A percentile compares a stretch with the other conserved stretches of the same genome.
Evolutionary conservation across 2,329 filamentous ascomycete genomes (phyloP).

Genomic region (Colletotrichum lini): DNA sequence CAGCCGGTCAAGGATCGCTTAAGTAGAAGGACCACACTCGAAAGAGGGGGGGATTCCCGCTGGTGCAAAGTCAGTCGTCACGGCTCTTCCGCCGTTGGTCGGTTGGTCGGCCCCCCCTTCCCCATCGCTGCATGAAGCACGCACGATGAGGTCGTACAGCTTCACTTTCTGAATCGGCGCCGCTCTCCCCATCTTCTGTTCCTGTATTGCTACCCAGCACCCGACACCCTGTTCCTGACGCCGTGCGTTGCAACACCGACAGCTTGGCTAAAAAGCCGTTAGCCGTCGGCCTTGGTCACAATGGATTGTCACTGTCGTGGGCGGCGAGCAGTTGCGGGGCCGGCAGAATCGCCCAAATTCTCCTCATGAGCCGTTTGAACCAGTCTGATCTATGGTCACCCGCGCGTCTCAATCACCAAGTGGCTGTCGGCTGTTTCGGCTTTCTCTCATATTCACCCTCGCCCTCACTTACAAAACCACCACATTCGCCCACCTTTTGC

Average conservation of each 20-base stretch:
- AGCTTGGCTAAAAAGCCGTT: slow-evolving; percentile 32
- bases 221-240: slow-evolving; percentile 35
- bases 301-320: slow-evolving; percentile 5
- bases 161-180: slow-evolving; percentile 23
- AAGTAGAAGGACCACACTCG: neutral
- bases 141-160: slow-evolving; percentile 42
- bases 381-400: neutral
- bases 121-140: slow-evolving; percentile 28
- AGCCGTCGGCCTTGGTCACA: slow-evolving; percentile 27
- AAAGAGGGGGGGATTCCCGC: neutral
- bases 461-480: neutral
- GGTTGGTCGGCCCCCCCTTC: neutral
- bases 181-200: slow-evolving; percentile 10
- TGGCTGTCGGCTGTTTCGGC: too few species aligned
- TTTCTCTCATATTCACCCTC: neutral
- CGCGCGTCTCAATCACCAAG: too few species aligned
- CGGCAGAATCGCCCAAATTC: neutral
- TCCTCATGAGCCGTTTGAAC: neutral
- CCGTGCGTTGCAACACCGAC: slow-evolving; percentile 24
- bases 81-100: neutral
- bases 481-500: too few species aligned
- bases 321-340: slow-evolving; percentile 14
- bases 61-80: neutral
- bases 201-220: slow-evolving; percentile 32
- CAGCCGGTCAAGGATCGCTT: slow-evolving; percentile 9